A percentile compares a stretch with the other conserved stretches of the same genome.
These are phyloP conservation scores for Batrachochytrium dendrobatidis DNA, from an alignment of 371 early-diverging fungal genomes.

Conservation along the genomic window DNA sequence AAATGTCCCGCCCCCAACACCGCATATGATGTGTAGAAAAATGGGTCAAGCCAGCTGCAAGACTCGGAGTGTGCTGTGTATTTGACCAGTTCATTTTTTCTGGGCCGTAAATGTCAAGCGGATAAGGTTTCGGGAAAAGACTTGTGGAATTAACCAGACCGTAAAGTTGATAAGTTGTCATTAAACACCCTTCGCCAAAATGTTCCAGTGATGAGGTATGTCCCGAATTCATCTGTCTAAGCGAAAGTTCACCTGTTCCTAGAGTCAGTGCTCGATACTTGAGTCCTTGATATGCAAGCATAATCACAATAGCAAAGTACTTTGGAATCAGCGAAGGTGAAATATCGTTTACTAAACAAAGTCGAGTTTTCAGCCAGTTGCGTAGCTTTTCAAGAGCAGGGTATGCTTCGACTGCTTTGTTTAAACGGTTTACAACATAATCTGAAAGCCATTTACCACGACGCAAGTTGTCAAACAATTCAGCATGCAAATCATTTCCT, in stretches of 20 bases:
- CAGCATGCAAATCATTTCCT: constrained; percentile 86
- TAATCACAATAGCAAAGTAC: constrained; percentile 79
- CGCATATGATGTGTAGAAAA: constrained; percentile 90
- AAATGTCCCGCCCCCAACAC: constrained; percentile 96
- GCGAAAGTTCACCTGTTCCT: background rate
- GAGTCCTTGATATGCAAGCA: constrained; percentile 68
- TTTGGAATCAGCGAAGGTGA: constrained; percentile 85
- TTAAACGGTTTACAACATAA: constrained; percentile 67
- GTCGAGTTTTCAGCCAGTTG: constrained; percentile 70
- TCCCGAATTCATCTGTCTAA: constrained; percentile 7
- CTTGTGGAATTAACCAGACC: constrained; percentile 72
- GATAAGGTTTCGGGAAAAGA: constrained; percentile 55
- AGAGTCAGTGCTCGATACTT: constrained; percentile 41
- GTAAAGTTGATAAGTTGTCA: constrained; percentile 78
- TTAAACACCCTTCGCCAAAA: constrained; percentile 61
- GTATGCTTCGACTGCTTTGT: constrained; percentile 36
- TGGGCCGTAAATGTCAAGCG: constrained; percentile 10
- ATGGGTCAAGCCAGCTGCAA: constrained; percentile 96
- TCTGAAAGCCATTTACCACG: constrained; percentile 89
- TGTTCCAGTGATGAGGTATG: constrained; percentile 22
- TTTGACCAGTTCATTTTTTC: background rate
- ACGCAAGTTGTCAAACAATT: constrained; percentile 81
- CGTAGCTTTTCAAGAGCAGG: constrained; percentile 45
- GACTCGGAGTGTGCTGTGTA: constrained; percentile 34
- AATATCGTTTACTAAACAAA: constrained; percentile 55